phyloP scores from a whole-genome alignment of 2,329 filamentous ascomycete genomes.

The Pseudogymnoascus sp. region DNA sequence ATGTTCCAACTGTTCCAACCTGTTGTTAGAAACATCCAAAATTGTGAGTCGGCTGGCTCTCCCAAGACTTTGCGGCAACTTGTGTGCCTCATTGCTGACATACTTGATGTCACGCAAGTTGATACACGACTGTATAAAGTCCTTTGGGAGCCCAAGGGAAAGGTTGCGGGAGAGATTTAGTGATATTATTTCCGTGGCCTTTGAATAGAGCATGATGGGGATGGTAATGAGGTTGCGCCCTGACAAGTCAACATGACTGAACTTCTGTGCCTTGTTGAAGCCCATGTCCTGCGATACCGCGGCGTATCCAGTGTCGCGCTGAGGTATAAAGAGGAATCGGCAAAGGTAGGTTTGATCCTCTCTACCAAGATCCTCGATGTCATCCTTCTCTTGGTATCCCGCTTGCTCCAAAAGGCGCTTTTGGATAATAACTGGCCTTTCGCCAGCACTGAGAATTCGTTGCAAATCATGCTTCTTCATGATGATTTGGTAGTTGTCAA shows the following conservation, averaged over 20 bases:
- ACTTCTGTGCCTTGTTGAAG: constrained; percentile 76
- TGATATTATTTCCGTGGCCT: constrained; percentile 85
- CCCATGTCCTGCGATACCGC: constrained; percentile 65
- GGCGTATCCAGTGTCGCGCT: constrained; percentile 74
- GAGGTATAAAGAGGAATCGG: constrained; percentile 88
- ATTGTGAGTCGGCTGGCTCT: constrained; percentile 75
- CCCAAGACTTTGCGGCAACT: constrained; percentile 74
- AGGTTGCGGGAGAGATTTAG: constrained; percentile 90
- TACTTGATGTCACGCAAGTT: constrained; percentile 93
- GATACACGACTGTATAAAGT: constrained; percentile 90
- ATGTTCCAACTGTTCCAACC: constrained; percentile 77
- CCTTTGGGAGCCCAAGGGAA: constrained; percentile 83
- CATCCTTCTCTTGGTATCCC: constrained; percentile 79
- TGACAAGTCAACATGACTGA: constrained; percentile 87
- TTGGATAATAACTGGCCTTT: constrained; percentile 83
- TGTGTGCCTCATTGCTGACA: constrained; percentile 85
- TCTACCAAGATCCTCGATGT: constrained; percentile 84
- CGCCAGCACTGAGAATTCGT: constrained; percentile 66
- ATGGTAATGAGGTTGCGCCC: constrained; percentile 90
- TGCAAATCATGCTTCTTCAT: constrained; percentile 88
- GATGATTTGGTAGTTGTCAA: constrained; percentile 93
- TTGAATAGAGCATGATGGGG: constrained; percentile 86
- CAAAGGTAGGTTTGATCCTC: constrained; percentile 97
- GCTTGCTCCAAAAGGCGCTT: constrained; percentile 85
- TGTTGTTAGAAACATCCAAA: constrained; percentile 91